Evolutionary conservation across 2,329 filamentous ascomycete genomes (phyloP).

Genomic region (Microdochium bolleyi): DNA sequence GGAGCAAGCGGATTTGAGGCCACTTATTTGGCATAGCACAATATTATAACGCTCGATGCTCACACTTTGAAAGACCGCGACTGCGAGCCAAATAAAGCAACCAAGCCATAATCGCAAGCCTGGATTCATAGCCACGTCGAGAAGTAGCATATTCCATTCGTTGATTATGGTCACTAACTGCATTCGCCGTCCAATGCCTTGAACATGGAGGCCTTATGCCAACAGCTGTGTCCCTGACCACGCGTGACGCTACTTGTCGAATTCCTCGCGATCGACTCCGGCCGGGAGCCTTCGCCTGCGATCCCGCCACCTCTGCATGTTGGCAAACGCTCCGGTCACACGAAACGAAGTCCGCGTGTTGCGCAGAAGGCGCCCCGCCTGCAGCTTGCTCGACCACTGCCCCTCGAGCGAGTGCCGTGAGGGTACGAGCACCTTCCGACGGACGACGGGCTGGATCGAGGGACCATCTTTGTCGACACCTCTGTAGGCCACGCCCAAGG

Average conservation of each 20-base stretch:
- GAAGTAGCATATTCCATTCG: no score
- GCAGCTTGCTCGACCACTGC: conserved; percentile 3
- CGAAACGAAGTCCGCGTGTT: not conserved
- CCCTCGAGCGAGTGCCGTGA: conserved; percentile 10
- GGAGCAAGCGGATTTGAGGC: no score
- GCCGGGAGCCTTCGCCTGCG: not conserved
- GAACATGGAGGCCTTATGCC: no score
- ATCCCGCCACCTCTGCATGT: not conserved
- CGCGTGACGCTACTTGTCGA: not conserved
- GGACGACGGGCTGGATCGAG: not conserved
- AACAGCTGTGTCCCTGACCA: no score
- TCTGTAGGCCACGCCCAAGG: conserved; percentile 4
- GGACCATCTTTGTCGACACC: not conserved
- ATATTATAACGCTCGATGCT: no score
- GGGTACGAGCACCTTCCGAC: not conserved
- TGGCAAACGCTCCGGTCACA: not conserved
- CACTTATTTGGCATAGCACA: no score
- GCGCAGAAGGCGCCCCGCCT: not conserved
- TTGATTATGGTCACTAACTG: no score
- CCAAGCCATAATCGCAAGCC: no score
- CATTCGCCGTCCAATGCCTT: no score
- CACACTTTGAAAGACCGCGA: no score
- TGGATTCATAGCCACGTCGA: no score
- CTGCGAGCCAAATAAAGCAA: no score
- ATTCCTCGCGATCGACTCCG: not conserved